A percentile compares a stretch with the other conserved stretches of the same genome.
Conservation (phyloP, 805 yeast species). For the Myxozyma neglecta region DNA sequence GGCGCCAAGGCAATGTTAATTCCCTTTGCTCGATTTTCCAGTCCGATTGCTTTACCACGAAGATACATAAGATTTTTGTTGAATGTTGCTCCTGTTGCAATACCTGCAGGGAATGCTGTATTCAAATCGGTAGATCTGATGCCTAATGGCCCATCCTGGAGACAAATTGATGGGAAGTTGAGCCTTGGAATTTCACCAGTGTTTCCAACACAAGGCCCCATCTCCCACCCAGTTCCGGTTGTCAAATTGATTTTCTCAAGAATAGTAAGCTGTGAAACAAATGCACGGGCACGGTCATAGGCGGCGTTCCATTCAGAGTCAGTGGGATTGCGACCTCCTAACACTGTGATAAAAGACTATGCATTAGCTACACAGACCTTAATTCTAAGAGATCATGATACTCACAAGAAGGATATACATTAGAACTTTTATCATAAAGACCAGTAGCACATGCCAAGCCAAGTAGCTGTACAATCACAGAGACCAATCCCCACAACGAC, state of each 20-base stretch:
- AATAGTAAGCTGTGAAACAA: conserved; percentile 58
- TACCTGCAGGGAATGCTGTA: conserved; percentile 58
- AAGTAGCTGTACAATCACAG: not conserved
- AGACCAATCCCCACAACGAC: not conserved
- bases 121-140: conserved; percentile 57
- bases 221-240: conserved; percentile 64
- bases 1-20: conserved; percentile 60
- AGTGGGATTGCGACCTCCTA: conserved; percentile 20
- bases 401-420: conserved; percentile 15
- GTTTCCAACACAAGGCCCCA: conserved; percentile 63
- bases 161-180: conserved; percentile 55
- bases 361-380: not conserved
- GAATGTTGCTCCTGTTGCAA: conserved; percentile 60
- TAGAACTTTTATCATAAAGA: not conserved
- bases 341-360: conserved; percentile 4
- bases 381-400: not conserved
- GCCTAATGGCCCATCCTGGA: conserved; percentile 66
- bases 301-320: conserved; percentile 55
- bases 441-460: conserved; percentile 1
- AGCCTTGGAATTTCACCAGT: conserved; percentile 59
- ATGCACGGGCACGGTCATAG: conserved; percentile 53
- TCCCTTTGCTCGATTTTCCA: conserved; percentile 56
- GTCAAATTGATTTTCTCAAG: conserved; percentile 62
- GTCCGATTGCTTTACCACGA: conserved; percentile 59
- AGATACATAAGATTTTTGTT: conserved; percentile 52